Evolutionary conservation across 768 basidiomycete genomes (phyloP).

Genomic region (Ramaria sp.): DNA sequence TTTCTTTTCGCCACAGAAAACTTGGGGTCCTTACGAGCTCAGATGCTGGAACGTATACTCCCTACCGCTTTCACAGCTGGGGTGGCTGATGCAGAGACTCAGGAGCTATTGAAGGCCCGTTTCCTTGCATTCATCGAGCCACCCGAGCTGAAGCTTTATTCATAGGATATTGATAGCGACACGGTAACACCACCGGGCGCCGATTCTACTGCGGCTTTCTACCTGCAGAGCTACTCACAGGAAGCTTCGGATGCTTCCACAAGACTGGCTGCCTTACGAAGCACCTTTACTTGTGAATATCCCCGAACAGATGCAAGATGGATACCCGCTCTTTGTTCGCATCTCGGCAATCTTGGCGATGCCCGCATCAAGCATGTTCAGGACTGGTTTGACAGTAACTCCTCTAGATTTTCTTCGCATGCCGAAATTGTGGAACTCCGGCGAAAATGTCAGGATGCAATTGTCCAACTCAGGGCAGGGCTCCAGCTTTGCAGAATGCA

Average conservation of each 20-base stretch:
- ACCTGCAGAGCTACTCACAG: not conserved
- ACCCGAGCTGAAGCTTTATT: not conserved
- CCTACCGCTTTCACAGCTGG: not conserved
- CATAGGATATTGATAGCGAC: not conserved
- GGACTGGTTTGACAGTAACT: constrained; percentile 41
- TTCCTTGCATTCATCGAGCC: not conserved
- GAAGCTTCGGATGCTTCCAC: not conserved
- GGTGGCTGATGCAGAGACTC: not conserved
- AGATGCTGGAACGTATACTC: not conserved
- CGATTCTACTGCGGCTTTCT: not conserved
- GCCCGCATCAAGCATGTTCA: constrained; percentile 36
- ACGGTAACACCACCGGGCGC: not conserved
- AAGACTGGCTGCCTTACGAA: not conserved
- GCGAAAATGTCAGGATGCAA: constrained; percentile 30
- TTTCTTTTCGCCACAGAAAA: not conserved
- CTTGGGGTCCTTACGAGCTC: not conserved
- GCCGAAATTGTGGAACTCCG: constrained; percentile 35
- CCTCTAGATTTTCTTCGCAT: constrained; percentile 34
- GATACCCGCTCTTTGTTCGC: constrained; percentile 25
- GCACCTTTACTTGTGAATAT: constrained; percentile 9
- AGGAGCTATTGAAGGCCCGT: not conserved
- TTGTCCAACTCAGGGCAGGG: constrained; percentile 35
- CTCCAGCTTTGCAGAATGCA: constrained; percentile 39
- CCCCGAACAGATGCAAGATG: constrained; percentile 30
- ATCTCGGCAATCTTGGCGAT: constrained; percentile 31